Percentiles rank a stretch among this genome's conserved stretches.
These are phyloP conservation scores for Septoria linicola DNA, from an alignment of 2,329 filamentous ascomycete genomes.

Conservation along the genomic window DNA sequence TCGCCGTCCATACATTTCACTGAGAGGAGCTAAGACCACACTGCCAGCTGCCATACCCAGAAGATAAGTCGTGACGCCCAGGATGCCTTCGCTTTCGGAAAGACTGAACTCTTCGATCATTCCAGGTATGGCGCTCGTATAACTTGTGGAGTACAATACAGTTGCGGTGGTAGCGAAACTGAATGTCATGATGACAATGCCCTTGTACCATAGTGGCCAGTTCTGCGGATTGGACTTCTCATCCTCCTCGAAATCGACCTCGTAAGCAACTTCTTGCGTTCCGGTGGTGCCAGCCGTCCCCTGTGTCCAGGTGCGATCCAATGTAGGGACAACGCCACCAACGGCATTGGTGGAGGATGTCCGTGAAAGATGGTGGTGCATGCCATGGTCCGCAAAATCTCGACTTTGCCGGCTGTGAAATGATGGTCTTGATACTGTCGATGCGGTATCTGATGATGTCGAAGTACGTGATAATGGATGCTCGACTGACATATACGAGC, in stretches of 20 bases:
- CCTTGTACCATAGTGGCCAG: constrained; percentile 63
- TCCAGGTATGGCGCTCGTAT: constrained; percentile 69
- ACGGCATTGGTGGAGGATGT: constrained; percentile 34
- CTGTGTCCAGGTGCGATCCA: constrained; percentile 23
- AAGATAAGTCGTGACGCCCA: constrained; percentile 78
- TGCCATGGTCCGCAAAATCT: constrained; percentile 26
- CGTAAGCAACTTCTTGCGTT: constrained; percentile 57
- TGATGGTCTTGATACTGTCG: constrained; percentile 23
- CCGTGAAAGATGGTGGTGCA: constrained; percentile 32
- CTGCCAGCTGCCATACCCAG: constrained; percentile 71
- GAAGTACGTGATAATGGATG: constrained; percentile 27
- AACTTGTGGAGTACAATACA: constrained; percentile 74
- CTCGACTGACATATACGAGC: constrained; percentile 33
- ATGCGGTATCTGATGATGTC: constrained; percentile 30
- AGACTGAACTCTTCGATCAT: constrained; percentile 63
- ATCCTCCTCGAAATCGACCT: constrained; percentile 68
- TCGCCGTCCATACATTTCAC: constrained; percentile 66
- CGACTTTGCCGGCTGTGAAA: constrained; percentile 25
- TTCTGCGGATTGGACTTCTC: constrained; percentile 66
- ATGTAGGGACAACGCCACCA: constrained; percentile 30
- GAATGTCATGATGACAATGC: constrained; percentile 55
- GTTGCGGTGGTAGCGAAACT: constrained; percentile 56
- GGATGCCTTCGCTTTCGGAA: constrained; percentile 61
- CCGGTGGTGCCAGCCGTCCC: constrained; percentile 27
- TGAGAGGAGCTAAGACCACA: constrained; percentile 70